Evolutionary conservation across 2,329 filamentous ascomycete species (phyloP), one percentile per base, ranked within the genome.

Genomic region (Scedosporium minutisporum): DNA sequence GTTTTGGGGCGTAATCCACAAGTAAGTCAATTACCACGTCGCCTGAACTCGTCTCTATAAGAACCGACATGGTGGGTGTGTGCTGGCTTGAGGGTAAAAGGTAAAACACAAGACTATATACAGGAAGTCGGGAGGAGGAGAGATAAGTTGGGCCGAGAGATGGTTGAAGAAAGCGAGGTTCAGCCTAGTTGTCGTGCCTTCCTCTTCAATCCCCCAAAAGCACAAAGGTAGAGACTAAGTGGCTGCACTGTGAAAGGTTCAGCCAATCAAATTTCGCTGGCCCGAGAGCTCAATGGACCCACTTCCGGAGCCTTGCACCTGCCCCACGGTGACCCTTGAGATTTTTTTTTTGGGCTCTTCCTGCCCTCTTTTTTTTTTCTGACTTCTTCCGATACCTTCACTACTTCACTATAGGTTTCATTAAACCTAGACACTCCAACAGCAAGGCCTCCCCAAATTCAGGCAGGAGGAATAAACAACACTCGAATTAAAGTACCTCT

Each of bases 11-110:
- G 72, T 93, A 90, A 68, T 96, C 90, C 60, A 95, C 87, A 65
- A 96, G 80, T 25, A 99, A 82, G 74, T 99, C 93, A 70, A 97
- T 92, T 67, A 96, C 93, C 71, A 99, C 89, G 75, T 99, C 95
- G 71, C 93, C 93, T 1, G 88, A 85, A 64, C 89, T 96, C 41
- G 95, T 97, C 77, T 99, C 93, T 60, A 99, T 82, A 33, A 97
- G 83, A 62, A 96, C 93, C 66, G 91, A 96, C 93, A 97, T 97
- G 60, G 18, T 42, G 23, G 29, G 29, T 48, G 38, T 46, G 16
- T 18, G 38, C 23, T 38, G 41, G 16, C 4, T 27, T 21, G 21
- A 21, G 48, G n/a, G 58, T 9, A 38, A 42, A 53, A 21, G n/a
- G 16, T 6, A 21, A 10, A 61, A 18, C 38, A 18, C 18, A 58